These are phyloP conservation scores for Ascochyta rabiei DNA, from an alignment of 2,329 filamentous ascomycete genomes.

Conservation along the genomic window DNA sequence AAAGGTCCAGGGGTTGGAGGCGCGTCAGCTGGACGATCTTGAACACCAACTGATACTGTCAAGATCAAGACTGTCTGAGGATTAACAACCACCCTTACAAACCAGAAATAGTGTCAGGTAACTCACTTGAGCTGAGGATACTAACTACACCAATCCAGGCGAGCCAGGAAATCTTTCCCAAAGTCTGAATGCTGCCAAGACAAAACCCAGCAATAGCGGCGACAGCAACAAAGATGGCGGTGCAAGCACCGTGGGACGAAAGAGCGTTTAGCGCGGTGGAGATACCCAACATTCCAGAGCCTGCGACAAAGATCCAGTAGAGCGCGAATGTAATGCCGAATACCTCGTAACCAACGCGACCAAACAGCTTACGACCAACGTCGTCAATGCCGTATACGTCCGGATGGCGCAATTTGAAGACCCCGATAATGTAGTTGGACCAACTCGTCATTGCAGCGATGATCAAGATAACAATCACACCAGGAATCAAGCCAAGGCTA, in stretches of 20 bases:
- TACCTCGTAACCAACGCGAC: slow-evolving; percentile 58
- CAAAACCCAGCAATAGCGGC: slow-evolving; percentile 61
- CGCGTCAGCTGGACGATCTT: slow-evolving; percentile 33
- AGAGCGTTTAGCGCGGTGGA: slow-evolving; percentile 51
- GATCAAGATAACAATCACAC: slow-evolving; percentile 52
- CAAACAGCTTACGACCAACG: slow-evolving; percentile 61
- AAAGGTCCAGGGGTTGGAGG: slow-evolving; percentile 26
- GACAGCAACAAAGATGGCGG: slow-evolving; percentile 67
- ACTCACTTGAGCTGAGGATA: slow-evolving; percentile 31
- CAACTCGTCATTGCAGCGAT: slow-evolving; percentile 56
- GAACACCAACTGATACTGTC: slow-evolving; percentile 33
- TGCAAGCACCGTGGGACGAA: slow-evolving; percentile 67
- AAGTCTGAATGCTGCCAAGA: slow-evolving; percentile 52
- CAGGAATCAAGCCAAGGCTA: slow-evolving; percentile 56
- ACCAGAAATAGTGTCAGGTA: neutral
- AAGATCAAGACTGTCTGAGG: slow-evolving; percentile 27
- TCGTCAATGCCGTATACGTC: slow-evolving; percentile 65
- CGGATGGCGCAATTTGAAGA: slow-evolving; percentile 61
- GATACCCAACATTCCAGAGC: slow-evolving; percentile 68
- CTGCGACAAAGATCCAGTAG: slow-evolving; percentile 64
- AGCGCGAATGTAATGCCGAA: slow-evolving; percentile 47
- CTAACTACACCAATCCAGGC: slow-evolving; percentile 33
- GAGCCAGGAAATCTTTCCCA: slow-evolving; percentile 32
- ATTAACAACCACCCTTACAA: neutral
- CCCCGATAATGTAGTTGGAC: slow-evolving; percentile 57